A percentile compares a stretch with the other conserved stretches of the same genome.
phyloP scores from a whole-genome alignment of 106 monocot species.

The Allium sativum region DNA sequence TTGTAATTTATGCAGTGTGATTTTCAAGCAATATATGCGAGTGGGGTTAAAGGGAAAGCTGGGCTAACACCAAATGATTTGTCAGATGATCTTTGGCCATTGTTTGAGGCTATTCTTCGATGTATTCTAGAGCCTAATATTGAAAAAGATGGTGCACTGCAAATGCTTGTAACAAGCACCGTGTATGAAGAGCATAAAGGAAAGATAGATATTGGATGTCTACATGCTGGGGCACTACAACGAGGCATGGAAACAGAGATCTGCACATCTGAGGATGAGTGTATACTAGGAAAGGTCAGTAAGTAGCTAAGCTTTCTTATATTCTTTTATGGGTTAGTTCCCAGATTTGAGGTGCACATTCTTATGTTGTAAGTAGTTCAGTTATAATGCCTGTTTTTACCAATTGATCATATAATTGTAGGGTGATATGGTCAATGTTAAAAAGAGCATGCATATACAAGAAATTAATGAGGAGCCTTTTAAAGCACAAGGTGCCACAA shows the following conservation, averaged over 20 bases:
- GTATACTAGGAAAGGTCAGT: slow-evolving; percentile 67
- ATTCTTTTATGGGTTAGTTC: slow-evolving; percentile 88
- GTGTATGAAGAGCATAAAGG: slow-evolving; percentile 99
- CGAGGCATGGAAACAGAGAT: slow-evolving; percentile 94
- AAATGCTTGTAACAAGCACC: slow-evolving; percentile 95
- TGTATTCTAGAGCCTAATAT: slow-evolving; percentile 94
- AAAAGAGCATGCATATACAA: slow-evolving; percentile 2
- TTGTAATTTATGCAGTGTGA: slow-evolving; percentile 65
- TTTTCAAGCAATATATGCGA: slow-evolving; percentile 97
- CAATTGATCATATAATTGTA: background rate
- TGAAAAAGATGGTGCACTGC: slow-evolving; percentile 70
- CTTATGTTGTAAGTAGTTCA: no score
- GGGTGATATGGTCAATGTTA: slow-evolving; percentile 5
- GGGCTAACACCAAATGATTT: slow-evolving; percentile 79
- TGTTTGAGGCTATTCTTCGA: slow-evolving; percentile 95
- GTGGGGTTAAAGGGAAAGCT: slow-evolving; percentile 94
- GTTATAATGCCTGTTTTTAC: no score
- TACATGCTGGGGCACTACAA: slow-evolving; percentile 70
- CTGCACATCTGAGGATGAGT: slow-evolving; percentile 80
- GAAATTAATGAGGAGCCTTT: slow-evolving; percentile 23
- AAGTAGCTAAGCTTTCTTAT: no score
- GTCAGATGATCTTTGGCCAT: slow-evolving; percentile 88
- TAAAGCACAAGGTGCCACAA: slow-evolving; percentile 4
- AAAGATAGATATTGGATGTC: slow-evolving; percentile 86
- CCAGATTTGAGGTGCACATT: no score